phyloP scores from a whole-genome alignment of 306 rosid genomes.

The Acacia crassicarpa region DNA sequence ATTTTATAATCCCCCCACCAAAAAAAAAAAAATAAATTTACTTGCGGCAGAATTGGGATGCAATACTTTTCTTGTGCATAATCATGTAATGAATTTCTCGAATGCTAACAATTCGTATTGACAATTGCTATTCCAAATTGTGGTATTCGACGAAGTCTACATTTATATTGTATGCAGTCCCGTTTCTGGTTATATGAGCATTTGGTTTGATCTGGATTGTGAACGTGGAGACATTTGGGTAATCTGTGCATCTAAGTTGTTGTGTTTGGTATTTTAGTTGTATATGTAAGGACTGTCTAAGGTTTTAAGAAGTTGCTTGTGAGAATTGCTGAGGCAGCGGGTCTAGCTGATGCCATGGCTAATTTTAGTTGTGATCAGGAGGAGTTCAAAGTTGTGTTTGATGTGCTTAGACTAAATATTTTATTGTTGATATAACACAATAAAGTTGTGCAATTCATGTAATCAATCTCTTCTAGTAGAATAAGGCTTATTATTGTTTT shows the following conservation, averaged over 20 bases:
- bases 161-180: slow-evolving; percentile 16
- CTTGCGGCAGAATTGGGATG: slow-evolving; percentile 34
- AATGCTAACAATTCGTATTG: slow-evolving; percentile 22
- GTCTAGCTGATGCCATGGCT: slow-evolving; percentile 68
- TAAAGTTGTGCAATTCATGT: no score
- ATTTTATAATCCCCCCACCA: slow-evolving; percentile 28
- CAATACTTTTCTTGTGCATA: neutral
- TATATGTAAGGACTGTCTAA: slow-evolving; percentile 28
- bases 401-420: no score
- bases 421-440: no score
- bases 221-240: slow-evolving; percentile 35
- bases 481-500: no score
- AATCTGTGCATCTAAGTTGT: slow-evolving; percentile 19
- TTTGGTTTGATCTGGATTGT: slow-evolving; percentile 36
- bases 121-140: slow-evolving; percentile 37
- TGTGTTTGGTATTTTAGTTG: slow-evolving; percentile 38
- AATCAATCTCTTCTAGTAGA: no score
- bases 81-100: slow-evolving; percentile 25
- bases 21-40: neutral
- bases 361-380: no score
- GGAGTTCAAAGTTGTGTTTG: no score
- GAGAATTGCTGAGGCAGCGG: slow-evolving; percentile 79
- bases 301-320: slow-evolving; percentile 36
- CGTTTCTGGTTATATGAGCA: slow-evolving; percentile 21
- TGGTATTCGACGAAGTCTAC: slow-evolving; percentile 29